A percentile compares a stretch with the other conserved stretches of the same genome.
These are phyloP conservation scores for Boletus reticulatus DNA, from an alignment of 768 basidiomycete species.

Conservation along the genomic window DNA sequence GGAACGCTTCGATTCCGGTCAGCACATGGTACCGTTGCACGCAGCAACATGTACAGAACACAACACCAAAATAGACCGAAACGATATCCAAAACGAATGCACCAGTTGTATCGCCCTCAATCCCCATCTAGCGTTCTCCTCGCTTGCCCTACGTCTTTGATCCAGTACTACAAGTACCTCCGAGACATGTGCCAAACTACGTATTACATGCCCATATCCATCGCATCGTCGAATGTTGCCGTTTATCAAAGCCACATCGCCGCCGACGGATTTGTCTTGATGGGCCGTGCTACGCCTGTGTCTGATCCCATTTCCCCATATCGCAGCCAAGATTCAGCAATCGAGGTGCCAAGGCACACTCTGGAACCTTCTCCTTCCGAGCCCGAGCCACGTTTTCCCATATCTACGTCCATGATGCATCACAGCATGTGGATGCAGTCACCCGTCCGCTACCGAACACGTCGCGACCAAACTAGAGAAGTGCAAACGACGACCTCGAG, in stretches of 20 bases:
- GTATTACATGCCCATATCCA: not conserved
- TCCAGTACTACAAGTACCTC: not conserved
- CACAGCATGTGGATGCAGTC: slow-evolving; percentile 17
- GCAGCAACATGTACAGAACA: not conserved
- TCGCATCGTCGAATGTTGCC: not conserved
- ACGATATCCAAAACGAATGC: not conserved
- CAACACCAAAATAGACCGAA: not conserved
- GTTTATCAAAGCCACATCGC: not conserved
- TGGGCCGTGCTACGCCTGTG: not conserved
- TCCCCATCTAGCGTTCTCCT: slow-evolving; percentile 1
- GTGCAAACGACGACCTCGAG: slow-evolving; percentile 5
- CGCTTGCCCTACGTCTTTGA: not conserved
- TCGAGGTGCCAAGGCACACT: not conserved
- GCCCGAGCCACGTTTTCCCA: not conserved
- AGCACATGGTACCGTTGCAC: not conserved
- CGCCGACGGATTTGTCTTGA: slow-evolving; percentile 8
- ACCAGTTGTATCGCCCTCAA: not conserved
- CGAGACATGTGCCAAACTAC: not conserved
- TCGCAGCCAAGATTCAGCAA: not conserved
- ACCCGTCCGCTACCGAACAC: slow-evolving; percentile 22
- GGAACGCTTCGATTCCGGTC: not conserved
- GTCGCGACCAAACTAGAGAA: not conserved
- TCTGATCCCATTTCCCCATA: slow-evolving; percentile 2
- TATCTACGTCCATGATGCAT: not conserved
- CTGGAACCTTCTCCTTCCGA: not conserved